Base-by-base conservation (phyloP, 2,329 filamentous ascomycete species). In the Penicillium sp. region DNA sequence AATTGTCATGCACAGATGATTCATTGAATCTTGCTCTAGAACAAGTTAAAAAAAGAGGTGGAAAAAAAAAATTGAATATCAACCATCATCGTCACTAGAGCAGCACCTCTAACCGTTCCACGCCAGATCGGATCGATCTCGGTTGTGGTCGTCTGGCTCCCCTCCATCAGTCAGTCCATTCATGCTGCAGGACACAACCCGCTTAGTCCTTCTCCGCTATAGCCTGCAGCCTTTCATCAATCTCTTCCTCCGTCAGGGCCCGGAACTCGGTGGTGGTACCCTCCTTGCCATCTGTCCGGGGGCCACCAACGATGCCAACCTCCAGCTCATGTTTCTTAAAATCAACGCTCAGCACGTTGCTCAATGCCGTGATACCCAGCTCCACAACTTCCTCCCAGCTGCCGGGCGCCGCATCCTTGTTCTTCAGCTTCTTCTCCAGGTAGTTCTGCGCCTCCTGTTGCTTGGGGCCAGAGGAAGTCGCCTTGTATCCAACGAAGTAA, bases 251-350 rank as follows among this genome's bases (percentile, higher is more conserved):
- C 33, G 91, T 96, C 79, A 99, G 85, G 70, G 89, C 90, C 77
- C 93, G 88, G 85, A 99, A 99, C 64, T 83, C 84, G 53, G 89
- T 80, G 72, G 92, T 86, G 65, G 89, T 90, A 67, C 92, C 92
- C 77, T 96, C 91, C 80, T 91, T 85, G 68, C 93, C 94, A 74
- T 96, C 92, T 61, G 83, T 80, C 72, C 87, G 86, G 60, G 94
- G 93, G 33, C 93, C 94, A 68, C 95, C 95, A 57, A 97, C 95
- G 74, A 99, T 93, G 65, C 95, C 95, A 80, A 99, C 92, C 82
- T 99, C 95, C 77, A 99, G 89, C 84, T 99, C 95, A 71, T 91
- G 91, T 85, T 98, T 98, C 87, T 99, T 99, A 85, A 99, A 99
- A 79, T 99, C 95, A 79, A 98, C 96, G 80, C 94, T 97, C 67